phyloP scores from a whole-genome alignment of 768 basidiomycete genomes.

The Gloeophyllum trabeum region DNA sequence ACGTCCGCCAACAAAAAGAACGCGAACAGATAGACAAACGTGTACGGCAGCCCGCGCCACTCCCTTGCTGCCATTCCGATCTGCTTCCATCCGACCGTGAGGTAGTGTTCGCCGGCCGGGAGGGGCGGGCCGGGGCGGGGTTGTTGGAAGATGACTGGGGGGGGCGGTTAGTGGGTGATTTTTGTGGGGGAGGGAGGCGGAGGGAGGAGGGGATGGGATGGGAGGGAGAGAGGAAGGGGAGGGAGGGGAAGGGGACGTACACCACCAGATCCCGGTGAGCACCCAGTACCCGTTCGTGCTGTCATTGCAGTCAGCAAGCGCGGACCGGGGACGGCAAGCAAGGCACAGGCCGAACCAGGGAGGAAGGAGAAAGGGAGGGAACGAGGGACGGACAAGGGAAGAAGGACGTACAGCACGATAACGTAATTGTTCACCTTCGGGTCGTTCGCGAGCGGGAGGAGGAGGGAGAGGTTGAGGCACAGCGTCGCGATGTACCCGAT shows the following conservation, averaged over 20 bases:
- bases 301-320: not conserved
- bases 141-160: constrained; percentile 68
- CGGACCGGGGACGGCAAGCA: too few species aligned
- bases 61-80: constrained; percentile 71
- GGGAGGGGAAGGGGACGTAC: constrained; percentile 28
- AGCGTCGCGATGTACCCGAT: constrained; percentile 61
- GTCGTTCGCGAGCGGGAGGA: constrained; percentile 49
- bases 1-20: constrained; percentile 78
- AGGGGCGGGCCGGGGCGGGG: constrained; percentile 74
- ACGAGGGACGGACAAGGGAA: not conserved
- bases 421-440: constrained; percentile 67
- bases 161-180: not conserved
- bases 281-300: constrained; percentile 75
- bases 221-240: too few species aligned
- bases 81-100: constrained; percentile 84
- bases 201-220: not conserved
- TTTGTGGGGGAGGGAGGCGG: too few species aligned
- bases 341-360: too few species aligned
- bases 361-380: too few species aligned
- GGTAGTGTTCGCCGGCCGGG: constrained; percentile 64
- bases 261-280: constrained; percentile 80
- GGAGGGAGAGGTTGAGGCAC: constrained; percentile 55
- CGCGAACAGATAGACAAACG: constrained; percentile 67
- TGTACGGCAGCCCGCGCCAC: constrained; percentile 70
- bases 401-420: constrained; percentile 44